Percentiles rank a stretch among this genome's conserved stretches.
Conservation (phyloP, 176 grass and related monocot species). For the Rhynchospora tenuis region DNA sequence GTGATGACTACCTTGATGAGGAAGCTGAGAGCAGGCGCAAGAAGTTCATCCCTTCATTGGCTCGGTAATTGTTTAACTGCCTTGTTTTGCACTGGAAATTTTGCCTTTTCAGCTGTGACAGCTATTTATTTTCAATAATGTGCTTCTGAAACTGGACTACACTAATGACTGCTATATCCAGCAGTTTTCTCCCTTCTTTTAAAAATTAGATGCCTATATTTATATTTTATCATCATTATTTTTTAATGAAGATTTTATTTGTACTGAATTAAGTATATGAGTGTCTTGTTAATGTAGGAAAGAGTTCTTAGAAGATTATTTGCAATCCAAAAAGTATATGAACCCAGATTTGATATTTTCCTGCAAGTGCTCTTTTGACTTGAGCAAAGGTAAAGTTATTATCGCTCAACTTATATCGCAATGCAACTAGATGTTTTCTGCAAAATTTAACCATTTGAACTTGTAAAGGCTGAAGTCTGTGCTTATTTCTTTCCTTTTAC, state of each 20-base stretch:
- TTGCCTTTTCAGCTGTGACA: neutral
- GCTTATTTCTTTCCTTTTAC: slow-evolving; percentile 32
- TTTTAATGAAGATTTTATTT: slow-evolving; percentile 13
- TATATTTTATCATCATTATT: neutral
- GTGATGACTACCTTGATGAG: slow-evolving; percentile 27
- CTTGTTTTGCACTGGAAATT: too few species aligned
- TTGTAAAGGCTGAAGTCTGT: slow-evolving; percentile 12
- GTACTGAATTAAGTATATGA: slow-evolving; percentile 13
- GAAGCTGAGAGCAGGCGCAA: slow-evolving; percentile 32
- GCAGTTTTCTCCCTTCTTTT: neutral
- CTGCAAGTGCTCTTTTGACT: slow-evolving; percentile 43
- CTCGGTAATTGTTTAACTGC: slow-evolving; percentile 37
- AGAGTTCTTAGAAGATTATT: slow-evolving; percentile 41
- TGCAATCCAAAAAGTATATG: slow-evolving; percentile 38
- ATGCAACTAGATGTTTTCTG: slow-evolving; percentile 2
- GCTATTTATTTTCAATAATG: slow-evolving; percentile 11
- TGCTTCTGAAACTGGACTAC: neutral
- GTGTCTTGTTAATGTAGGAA: slow-evolving; percentile 36
- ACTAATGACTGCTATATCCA: neutral
- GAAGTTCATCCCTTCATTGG: slow-evolving; percentile 59
- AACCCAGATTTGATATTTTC: slow-evolving; percentile 47
- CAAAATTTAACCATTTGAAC: neutral
- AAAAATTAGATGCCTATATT: slow-evolving; percentile 9
- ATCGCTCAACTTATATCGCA: neutral
- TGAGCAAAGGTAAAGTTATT: slow-evolving; percentile 47